phyloP scores from a whole-genome alignment of 352 stramenopile species.

The Bremia lactucae region DNA sequence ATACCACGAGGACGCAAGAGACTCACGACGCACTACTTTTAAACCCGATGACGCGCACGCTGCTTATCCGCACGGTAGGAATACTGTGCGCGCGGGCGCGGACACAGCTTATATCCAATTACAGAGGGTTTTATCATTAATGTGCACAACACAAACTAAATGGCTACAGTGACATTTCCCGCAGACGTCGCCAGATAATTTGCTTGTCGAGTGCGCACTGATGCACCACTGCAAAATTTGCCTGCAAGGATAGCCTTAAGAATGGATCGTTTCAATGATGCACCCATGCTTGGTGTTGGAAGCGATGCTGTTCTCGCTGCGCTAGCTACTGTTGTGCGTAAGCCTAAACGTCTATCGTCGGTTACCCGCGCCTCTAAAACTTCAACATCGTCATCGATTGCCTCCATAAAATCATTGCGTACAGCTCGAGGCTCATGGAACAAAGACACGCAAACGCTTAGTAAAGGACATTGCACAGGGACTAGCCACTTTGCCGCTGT shows the following conservation, averaged over 20 bases:
- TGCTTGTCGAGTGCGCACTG: not conserved
- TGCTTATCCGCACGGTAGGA: conserved; percentile 11
- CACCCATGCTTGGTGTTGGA: conserved; percentile 1
- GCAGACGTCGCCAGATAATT: not conserved
- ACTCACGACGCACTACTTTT: conserved; percentile 5
- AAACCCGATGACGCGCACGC: conserved; percentile 6
- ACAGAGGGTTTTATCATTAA: not conserved
- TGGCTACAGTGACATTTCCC: conserved; percentile 1
- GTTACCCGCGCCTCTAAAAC: too few species aligned
- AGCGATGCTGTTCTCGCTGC: conserved; percentile 2
- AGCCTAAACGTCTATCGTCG: not conserved
- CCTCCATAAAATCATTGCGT: too few species aligned
- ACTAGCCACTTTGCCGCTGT: too few species aligned
- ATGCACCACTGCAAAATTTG: not conserved
- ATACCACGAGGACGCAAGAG: conserved; percentile 1
- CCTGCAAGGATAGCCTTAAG: not conserved
- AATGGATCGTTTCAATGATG: not conserved
- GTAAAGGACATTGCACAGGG: too few species aligned
- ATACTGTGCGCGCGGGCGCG: conserved; percentile 12
- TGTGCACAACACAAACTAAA: not conserved
- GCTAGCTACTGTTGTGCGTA: conserved; percentile 2
- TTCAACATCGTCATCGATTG: too few species aligned
- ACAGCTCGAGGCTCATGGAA: too few species aligned
- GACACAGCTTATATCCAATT: conserved; percentile 3
- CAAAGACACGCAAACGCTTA: too few species aligned